phyloP scores from a whole-genome alignment of 2,329 filamentous ascomycete species.

The Colletotrichum paranaense region DNA sequence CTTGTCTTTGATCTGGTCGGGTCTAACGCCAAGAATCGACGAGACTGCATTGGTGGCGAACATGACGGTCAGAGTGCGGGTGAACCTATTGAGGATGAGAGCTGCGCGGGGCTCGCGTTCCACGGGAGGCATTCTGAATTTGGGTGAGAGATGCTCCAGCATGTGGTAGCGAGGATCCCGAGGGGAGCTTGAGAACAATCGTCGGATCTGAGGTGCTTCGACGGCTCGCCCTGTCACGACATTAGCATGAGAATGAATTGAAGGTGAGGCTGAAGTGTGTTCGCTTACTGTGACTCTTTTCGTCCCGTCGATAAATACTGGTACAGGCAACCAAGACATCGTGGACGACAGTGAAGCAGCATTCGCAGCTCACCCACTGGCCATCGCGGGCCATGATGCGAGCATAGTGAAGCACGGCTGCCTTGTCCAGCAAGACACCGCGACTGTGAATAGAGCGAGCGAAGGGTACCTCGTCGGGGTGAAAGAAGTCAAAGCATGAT shows the following conservation, averaged over 20 bases:
- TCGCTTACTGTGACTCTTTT: conserved; percentile 77
- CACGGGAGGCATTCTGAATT: conserved; percentile 74
- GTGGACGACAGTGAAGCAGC: conserved; percentile 89
- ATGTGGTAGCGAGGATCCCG: conserved; percentile 90
- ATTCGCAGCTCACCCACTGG: conserved; percentile 83
- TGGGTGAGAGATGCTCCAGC: conserved; percentile 85
- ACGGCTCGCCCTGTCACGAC: conserved; percentile 70
- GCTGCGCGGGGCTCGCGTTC: conserved; percentile 85
- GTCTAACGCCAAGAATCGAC: conserved; percentile 78
- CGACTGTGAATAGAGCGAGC: conserved; percentile 79
- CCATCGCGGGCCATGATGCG: conserved; percentile 76
- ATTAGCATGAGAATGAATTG: neutral
- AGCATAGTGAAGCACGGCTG: conserved; percentile 85
- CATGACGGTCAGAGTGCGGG: conserved; percentile 84
- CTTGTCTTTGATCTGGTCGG: conserved; percentile 76
- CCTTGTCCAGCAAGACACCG: conserved; percentile 83
- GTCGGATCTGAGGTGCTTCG: conserved; percentile 82
- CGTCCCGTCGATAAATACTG: conserved; percentile 77
- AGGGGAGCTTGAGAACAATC: conserved; percentile 83
- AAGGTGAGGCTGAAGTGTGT: neutral
- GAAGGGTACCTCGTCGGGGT: conserved; percentile 82
- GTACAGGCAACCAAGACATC: conserved; percentile 89
- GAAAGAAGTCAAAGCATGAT: conserved; percentile 89
- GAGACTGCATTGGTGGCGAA: conserved; percentile 83
- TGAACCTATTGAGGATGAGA: conserved; percentile 88